Conservation (phyloP, 352 stramenopile species). For the Aphanomyces stellatus region DNA sequence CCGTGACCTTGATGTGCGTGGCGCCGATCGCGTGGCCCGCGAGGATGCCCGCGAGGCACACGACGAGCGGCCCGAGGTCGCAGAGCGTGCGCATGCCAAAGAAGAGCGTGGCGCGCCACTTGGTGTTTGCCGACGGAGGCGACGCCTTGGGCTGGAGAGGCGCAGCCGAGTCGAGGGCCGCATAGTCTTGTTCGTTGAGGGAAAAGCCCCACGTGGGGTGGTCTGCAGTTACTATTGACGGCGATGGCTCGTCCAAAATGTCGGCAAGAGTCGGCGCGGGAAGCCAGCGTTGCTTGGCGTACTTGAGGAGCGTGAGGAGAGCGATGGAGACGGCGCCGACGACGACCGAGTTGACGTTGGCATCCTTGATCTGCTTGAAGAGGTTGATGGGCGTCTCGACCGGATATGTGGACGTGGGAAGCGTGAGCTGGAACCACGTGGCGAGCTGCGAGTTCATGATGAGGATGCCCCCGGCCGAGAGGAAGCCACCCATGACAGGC, state of each 20-base stretch:
- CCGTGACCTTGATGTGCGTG: conserved; percentile 52
- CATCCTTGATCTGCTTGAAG: conserved; percentile 43
- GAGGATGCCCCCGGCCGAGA: conserved; percentile 78
- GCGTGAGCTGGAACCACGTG: conserved; percentile 72
- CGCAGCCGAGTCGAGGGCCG: background rate
- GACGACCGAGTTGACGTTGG: conserved; percentile 61
- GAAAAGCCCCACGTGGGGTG: conserved; percentile 23
- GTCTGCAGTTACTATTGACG: conserved; percentile 22
- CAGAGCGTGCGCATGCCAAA: conserved; percentile 30
- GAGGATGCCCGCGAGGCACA: conserved; percentile 61
- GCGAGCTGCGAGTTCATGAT: conserved; percentile 88
- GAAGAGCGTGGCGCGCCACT: background rate
- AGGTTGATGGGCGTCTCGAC: conserved; percentile 55
- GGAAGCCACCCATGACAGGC: conserved; percentile 87
- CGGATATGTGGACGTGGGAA: conserved; percentile 40
- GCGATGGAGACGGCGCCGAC: conserved; percentile 47
- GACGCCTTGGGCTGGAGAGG: background rate
- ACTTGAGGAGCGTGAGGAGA: conserved; percentile 28
- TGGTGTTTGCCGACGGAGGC: background rate
- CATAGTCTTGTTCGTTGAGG: conserved; percentile 14
- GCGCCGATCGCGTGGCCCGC: conserved; percentile 39
- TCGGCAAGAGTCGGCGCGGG: conserved; percentile 10
- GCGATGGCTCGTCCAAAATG: conserved; percentile 22
- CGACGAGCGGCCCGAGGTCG: conserved; percentile 56
- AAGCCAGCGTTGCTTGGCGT: conserved; percentile 9